Base-by-base conservation (phyloP, 2,329 filamentous ascomycete species). In the Zasmidium angulare region DNA sequence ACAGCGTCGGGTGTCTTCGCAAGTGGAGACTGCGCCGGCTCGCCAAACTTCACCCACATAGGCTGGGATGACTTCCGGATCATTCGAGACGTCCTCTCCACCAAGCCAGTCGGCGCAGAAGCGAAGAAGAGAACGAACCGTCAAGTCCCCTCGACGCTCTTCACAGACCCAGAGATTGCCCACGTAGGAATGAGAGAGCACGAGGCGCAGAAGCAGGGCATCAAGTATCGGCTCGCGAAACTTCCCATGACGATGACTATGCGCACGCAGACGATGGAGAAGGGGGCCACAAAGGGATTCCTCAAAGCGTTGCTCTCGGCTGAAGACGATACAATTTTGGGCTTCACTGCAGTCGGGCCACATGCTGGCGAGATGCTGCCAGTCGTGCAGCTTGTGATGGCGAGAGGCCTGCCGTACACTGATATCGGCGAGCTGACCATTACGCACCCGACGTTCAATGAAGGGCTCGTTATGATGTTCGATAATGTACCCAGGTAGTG, bases 31-130 rank as follows among this genome's bases (percentile, higher is more conserved):
- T 58, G 59, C 29, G 50, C 59, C n/a, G 51, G 51, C 29, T 54
- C 50, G 26, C 59, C 59, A 12, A 24, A 55, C 55, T 61, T 61
- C 46, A 61, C 59, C 12, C 59, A 61, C 46, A 51, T 61, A 2
- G 50, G 49, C 17, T 51, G 17, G 24, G 59, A 61, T 36, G 55
- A 61, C 47, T 51, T 46, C 23, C 55, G 59, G 3, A 52, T 61
- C 14, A 17, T 58, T 14, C 50, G 31, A n/a, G 47, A 47, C 29
- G 17, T 54, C 31, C 40, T 58, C 31, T 20, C 29, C 20, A 40
- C 47, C 1, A 52, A 55, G 22, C 7, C 19, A 3, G n/a, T 43
- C n/a, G n/a, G 21, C 20, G 24, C n/a, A 1, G 23, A 12, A 6
- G 20, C 17, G n/a, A 40, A 56, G 22, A 22, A 20, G 11, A 36